phyloP scores from a whole-genome alignment of 108 stramenopile genomes.

The Chaetoceros tenuissimus region DNA sequence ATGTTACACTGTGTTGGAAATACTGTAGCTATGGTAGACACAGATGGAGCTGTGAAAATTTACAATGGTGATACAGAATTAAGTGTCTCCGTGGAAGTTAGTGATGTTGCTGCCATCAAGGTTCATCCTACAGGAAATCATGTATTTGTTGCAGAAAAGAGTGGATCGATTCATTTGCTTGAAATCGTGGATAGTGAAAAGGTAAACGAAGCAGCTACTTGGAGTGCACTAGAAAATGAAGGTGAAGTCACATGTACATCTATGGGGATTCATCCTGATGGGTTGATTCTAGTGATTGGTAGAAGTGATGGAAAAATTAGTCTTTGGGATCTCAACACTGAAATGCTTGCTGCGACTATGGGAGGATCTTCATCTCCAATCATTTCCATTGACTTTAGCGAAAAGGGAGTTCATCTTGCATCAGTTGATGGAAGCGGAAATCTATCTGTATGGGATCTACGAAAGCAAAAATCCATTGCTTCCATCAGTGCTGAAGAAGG shows the following conservation, averaged over 20 bases:
- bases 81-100: not conserved
- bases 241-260: slow-evolving; percentile 26
- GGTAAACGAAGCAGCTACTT: slow-evolving; percentile 1
- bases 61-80: slow-evolving; percentile 12
- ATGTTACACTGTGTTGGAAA: slow-evolving; percentile 19
- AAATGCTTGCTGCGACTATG: slow-evolving; percentile 47
- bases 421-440: slow-evolving; percentile 28
- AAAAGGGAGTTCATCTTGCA: slow-evolving; percentile 84
- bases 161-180: not conserved
- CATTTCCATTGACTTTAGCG: slow-evolving; percentile 58
- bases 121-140: not conserved
- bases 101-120: slow-evolving; percentile 8
- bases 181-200: not conserved
- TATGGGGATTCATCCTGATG: slow-evolving; percentile 86
- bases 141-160: not conserved
- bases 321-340: slow-evolving; percentile 84
- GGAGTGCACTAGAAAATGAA: slow-evolving; percentile 16
- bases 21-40: slow-evolving; percentile 7
- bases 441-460: slow-evolving; percentile 75
- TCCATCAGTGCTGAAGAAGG: slow-evolving; percentile 26
- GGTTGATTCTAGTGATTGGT: slow-evolving; percentile 72
- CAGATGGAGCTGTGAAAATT: slow-evolving; percentile 7
- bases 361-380: slow-evolving; percentile 21
- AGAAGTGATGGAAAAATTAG: slow-evolving; percentile 37
- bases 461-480: slow-evolving; percentile 61